These are phyloP conservation scores for Spizellomyces sp. DNA, from an alignment of 192 early-diverging fungal genomes.

Conservation along the genomic window DNA sequence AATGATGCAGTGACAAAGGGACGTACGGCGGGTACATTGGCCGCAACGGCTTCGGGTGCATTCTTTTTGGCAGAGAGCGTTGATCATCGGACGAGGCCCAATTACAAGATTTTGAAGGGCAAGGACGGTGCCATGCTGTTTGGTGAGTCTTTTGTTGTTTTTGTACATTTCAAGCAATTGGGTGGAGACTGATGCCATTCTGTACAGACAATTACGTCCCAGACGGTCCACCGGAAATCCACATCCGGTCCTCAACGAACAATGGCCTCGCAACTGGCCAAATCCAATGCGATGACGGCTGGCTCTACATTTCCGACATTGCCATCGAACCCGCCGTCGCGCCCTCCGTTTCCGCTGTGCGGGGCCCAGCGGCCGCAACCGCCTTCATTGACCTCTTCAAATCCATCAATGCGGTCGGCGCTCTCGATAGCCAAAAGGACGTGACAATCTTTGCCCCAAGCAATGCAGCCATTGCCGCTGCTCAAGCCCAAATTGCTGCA, in stretches of 20 bases:
- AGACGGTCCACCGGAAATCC: conserved; percentile 13
- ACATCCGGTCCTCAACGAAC: conserved; percentile 16
- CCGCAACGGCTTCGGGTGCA: conserved; percentile 11
- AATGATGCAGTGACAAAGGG: conserved; percentile 12
- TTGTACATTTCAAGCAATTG: not conserved
- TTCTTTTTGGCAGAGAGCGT: conserved; percentile 20
- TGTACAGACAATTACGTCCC: conserved; percentile 28
- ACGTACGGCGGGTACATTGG: conserved; percentile 10
- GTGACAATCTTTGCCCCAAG: conserved; percentile 41
- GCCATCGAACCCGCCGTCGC: conserved; percentile 10
- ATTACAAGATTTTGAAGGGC: conserved; percentile 24
- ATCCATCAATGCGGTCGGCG: conserved; percentile 13
- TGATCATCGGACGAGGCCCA: not conserved
- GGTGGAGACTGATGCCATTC: not conserved
- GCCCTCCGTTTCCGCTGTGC: conserved; percentile 9
- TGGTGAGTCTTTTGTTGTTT: not conserved
- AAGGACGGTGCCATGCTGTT: conserved; percentile 18
- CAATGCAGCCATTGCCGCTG: conserved; percentile 35
- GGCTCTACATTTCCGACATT: conserved; percentile 24
- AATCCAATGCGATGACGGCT: conserved; percentile 25
- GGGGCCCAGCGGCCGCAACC: not conserved
- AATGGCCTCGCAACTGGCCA: conserved; percentile 8
- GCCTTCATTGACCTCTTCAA: conserved; percentile 8
- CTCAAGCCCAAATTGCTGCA: conserved; percentile 7
- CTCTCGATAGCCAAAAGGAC: conserved; percentile 18